Evolutionary conservation across 2,329 filamentous ascomycete species (phyloP), one percentile per base, ranked within the genome.

Genomic region (Fusarium temperatum): DNA sequence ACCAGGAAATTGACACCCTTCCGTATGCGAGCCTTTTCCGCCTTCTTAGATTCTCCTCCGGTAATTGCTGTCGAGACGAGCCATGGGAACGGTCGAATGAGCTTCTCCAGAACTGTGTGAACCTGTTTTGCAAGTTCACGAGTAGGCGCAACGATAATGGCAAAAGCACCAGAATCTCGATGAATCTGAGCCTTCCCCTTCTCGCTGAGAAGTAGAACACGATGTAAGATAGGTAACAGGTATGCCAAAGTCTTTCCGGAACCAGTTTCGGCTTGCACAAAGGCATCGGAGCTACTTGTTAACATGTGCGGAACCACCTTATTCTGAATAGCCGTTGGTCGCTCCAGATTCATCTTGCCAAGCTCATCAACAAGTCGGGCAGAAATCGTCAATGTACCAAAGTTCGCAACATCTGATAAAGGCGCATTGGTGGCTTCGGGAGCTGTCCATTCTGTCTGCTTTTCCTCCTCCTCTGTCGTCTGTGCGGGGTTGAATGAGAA

Each of bases 231-330:
- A 4, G 96, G 96, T 12, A 99, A 85, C 9, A 99, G 87, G 81
- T 99, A 99, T n/a, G 96, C 94, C 68, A 99, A 85, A 0, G 96
- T 99, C 85, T 99, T 99, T 84, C 96, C 96, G 0, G 96, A 99
- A 76, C 96, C 96, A 1, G 96, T 99, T 84, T 99, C 93, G 6
- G 96, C 97, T 81, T 98, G 96, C 39, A 99, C 92, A 78, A 99
- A 99, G 5, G 95, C 95, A 85, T 99, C 96, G 51, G 90, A 91
- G 77, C 97, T 93, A 60, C 93, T 92, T 47, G 91, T 91, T 50
- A 97, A 83, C 70, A 99, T 84, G 77, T 96, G 92, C 47, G 93
- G 88, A 44, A 99, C 92, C 2, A 96, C 93, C 70, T 94, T 94
- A 77, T 95, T 95, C 83, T 99, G 96, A 80, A 99, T 98, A 1